Base-by-base conservation (phyloP, 2,329 filamentous ascomycete species). In the Aureobasidium musti region DNA sequence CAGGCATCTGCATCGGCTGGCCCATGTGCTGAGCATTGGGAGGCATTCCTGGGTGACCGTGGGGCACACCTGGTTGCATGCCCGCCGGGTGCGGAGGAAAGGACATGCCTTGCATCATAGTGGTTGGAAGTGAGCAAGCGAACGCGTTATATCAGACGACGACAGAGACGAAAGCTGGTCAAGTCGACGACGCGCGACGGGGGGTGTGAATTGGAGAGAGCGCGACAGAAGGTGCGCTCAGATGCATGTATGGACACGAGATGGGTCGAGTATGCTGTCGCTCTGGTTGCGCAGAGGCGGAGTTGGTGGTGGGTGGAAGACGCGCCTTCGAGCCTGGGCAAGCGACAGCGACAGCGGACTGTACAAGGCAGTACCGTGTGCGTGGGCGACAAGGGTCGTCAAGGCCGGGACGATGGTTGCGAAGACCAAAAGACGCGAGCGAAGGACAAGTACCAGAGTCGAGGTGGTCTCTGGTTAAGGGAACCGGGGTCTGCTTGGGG, bases 1-100 rank as follows among this genome's bases (percentile, higher is more conserved):
- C 87, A 80, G 91, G 90, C 78, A 88, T 86, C 77, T 91, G 89
- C 76, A 90, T 89, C 71, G 85, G 86, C 70, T 89, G 88, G 63
- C 82, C 83, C 77, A 89, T 89, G 71, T 86, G 87, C 74, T 90
- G 88, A 63, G 86, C 87, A 72, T 89, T 90, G 61, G 89, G 89
- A 45, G 84, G 82, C 70, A 81, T 83, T 81, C 87, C 87, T 69
- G 85, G 85, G 71, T 88, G 86, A 61, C 83, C 85, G 69, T 86
- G 86, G 69, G 86, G 84, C 71, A 89, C 86, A 71, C 87, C 88
- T 69, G 89, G 88, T 76, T 87, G 89, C 86, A 92, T 90, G 75
- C 82, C 86, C 73, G 82, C 86, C 71, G 88, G 87, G 80, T 91
- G 83, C 76, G 83, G 88, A 77, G 88, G 87, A 74, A 87, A 90